Conservation (phyloP, 192 early-diverging fungal species). For the Coemansia sp. region DNA sequence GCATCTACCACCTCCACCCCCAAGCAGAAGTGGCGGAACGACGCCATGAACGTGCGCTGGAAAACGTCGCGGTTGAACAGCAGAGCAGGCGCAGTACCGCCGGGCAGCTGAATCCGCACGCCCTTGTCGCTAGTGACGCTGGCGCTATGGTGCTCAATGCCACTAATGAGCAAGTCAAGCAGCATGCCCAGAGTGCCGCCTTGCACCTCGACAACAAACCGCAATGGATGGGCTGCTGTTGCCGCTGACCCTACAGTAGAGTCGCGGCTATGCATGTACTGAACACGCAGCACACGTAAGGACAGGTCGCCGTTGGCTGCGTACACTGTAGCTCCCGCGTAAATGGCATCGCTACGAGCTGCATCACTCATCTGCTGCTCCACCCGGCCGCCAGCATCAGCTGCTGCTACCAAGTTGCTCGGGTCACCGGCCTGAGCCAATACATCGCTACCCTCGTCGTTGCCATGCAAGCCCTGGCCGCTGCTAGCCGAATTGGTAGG, state of each 20-base stretch:
- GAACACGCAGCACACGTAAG: conserved; percentile 45
- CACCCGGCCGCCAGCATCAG: background rate
- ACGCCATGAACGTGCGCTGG: conserved; percentile 60
- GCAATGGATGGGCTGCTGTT: conserved; percentile 5
- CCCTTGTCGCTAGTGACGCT: conserved; percentile 54
- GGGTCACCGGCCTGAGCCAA: background rate
- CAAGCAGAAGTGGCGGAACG: conserved; percentile 64
- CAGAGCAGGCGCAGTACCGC: conserved; percentile 23
- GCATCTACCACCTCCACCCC: conserved; percentile 43
- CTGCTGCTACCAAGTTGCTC: background rate
- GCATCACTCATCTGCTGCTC: conserved; percentile 42
- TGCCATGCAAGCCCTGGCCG: conserved; percentile 9
- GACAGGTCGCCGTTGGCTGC: conserved; percentile 48
- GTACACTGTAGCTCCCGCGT: conserved; percentile 40
- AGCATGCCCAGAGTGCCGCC: conserved; percentile 60
- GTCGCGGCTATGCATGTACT: conserved; percentile 20
- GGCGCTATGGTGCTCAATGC: conserved; percentile 48
- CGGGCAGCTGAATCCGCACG: conserved; percentile 25
- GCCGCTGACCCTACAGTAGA: background rate
- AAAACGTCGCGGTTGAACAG: conserved; percentile 54
- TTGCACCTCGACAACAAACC: conserved; percentile 59
- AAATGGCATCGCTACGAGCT: conserved; percentile 31
- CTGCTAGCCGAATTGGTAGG: conserved; percentile 15
- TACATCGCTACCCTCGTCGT: background rate
- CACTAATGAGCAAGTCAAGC: conserved; percentile 61